phyloP scores from a whole-genome alignment of 345 rosid genomes.

The Cardamine occulta region DNA sequence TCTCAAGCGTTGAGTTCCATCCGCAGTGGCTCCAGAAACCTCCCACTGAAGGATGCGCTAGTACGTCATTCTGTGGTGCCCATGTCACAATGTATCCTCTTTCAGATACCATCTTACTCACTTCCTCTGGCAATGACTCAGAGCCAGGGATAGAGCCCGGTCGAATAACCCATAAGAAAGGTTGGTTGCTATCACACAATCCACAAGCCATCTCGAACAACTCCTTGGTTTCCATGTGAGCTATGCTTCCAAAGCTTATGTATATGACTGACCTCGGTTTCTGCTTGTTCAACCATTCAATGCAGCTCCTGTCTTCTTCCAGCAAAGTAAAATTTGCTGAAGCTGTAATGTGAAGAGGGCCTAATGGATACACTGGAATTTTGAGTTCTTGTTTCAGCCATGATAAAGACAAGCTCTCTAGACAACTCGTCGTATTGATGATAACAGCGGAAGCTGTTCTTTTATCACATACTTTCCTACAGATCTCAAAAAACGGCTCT shows the following conservation, averaged over 20 bases:
- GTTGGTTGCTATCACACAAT: slow-evolving; percentile 34
- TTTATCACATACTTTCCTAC: slow-evolving; percentile 19
- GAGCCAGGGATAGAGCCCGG: not conserved
- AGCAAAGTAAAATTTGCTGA: slow-evolving; percentile 19
- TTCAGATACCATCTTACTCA: slow-evolving; percentile 17
- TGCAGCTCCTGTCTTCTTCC: slow-evolving; percentile 46
- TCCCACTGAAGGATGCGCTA: slow-evolving; percentile 42
- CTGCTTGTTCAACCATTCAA: slow-evolving; percentile 54
- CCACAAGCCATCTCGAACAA: slow-evolving; percentile 45
- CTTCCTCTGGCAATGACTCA: slow-evolving; percentile 31
- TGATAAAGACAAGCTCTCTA: slow-evolving; percentile 33
- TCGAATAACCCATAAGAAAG: slow-evolving; percentile 48
- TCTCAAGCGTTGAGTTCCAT: slow-evolving; percentile 49
- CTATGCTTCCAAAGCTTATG: slow-evolving; percentile 62
- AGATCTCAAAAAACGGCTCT: slow-evolving; percentile 5
- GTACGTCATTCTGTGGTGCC: slow-evolving; percentile 43
- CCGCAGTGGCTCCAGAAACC: slow-evolving; percentile 49
- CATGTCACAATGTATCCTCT: slow-evolving; percentile 42
- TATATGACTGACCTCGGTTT: slow-evolving; percentile 54
- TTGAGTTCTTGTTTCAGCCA: slow-evolving; percentile 34
- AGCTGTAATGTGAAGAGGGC: slow-evolving; percentile 38
- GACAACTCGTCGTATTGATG: slow-evolving; percentile 30
- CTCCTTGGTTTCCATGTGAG: slow-evolving; percentile 33
- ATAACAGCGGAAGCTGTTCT: slow-evolving; percentile 26
- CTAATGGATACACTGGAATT: slow-evolving; percentile 30